phyloP scores from a whole-genome alignment of 495 filamentous ascomycete species.

The Aspergillus carlsbadensis region DNA sequence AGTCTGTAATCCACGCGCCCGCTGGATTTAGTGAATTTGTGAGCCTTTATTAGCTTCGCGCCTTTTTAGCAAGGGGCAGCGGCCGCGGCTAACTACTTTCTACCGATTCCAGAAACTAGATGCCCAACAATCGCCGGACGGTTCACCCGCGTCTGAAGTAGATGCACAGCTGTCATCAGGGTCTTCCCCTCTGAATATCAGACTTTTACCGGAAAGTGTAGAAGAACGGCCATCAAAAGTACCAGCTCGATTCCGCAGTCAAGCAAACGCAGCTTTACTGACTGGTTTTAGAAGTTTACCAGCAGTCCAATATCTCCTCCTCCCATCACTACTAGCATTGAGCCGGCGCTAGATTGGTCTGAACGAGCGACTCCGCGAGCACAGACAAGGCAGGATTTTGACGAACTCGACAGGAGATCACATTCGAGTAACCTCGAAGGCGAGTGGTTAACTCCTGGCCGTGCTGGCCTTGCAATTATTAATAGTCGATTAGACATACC shows the following conservation, averaged over 20 bases:
- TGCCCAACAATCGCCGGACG: neutral
- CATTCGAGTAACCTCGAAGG: conserved; percentile 70
- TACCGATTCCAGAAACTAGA: neutral
- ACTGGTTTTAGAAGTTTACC: conserved; percentile 22
- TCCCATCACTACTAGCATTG: conserved; percentile 67
- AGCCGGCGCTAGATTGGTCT: conserved; percentile 58
- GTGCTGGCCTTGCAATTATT: conserved; percentile 7
- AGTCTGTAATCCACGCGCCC: conserved; percentile 87
- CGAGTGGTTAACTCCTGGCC: conserved; percentile 26
- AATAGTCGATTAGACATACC: conserved; percentile 41
- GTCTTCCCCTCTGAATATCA: neutral
- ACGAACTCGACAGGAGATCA: conserved; percentile 52
- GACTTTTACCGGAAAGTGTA: conserved; percentile 4
- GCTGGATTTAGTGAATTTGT: conserved; percentile 77
- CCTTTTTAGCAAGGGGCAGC: no score
- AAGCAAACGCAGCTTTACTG: conserved; percentile 3
- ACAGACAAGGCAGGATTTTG: conserved; percentile 70
- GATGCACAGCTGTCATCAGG: neutral
- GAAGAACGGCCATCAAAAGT: conserved; percentile 23
- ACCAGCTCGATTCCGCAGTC: neutral
- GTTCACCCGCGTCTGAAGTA: neutral
- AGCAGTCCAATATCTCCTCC: conserved; percentile 57
- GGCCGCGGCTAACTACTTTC: neutral
- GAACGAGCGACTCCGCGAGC: conserved; percentile 79
- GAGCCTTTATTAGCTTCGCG: no score